Conservation (phyloP, 345 rosid genomes). For the Reutealis trisperma region DNA sequence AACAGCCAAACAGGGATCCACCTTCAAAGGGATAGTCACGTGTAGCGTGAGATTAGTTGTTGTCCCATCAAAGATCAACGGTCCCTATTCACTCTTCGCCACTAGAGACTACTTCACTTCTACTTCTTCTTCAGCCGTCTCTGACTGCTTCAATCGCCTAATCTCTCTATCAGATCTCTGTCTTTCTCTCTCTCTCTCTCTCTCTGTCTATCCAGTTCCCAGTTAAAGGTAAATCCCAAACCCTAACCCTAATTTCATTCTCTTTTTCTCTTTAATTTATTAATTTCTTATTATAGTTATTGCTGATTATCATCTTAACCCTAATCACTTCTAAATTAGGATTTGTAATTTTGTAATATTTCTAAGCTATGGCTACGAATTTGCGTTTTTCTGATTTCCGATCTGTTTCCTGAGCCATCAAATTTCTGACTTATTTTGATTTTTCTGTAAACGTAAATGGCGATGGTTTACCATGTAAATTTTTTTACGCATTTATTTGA, state of each 20-base stretch:
- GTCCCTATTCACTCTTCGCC: not conserved
- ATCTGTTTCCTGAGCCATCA: constrained; percentile 2
- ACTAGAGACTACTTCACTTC: not conserved
- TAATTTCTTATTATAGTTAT: not conserved
- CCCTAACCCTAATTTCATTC: not conserved
- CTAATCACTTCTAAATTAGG: not conserved
- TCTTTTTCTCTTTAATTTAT: not conserved
- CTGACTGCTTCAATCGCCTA: not conserved
- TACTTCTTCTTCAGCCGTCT: not conserved
- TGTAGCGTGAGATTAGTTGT: not conserved
- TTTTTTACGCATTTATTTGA: no score
- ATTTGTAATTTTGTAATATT: not conserved
- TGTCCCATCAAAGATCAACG: constrained; percentile 5
- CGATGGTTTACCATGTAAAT: not conserved
- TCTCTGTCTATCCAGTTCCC: not conserved
- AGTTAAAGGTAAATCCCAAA: constrained; percentile 1
- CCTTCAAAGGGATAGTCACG: not conserved
- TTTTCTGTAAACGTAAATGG: not conserved
- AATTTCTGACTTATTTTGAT: not conserved
- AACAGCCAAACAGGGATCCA: constrained; percentile 1
- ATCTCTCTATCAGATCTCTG: not conserved
- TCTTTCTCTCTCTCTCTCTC: not conserved
- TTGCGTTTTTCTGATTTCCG: not conserved
- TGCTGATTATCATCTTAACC: not conserved
- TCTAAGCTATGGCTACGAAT: not conserved